These are phyloP conservation scores for Colletotrichum sp. DNA, from an alignment of 2,329 filamentous ascomycete species.

Conservation along the genomic window DNA sequence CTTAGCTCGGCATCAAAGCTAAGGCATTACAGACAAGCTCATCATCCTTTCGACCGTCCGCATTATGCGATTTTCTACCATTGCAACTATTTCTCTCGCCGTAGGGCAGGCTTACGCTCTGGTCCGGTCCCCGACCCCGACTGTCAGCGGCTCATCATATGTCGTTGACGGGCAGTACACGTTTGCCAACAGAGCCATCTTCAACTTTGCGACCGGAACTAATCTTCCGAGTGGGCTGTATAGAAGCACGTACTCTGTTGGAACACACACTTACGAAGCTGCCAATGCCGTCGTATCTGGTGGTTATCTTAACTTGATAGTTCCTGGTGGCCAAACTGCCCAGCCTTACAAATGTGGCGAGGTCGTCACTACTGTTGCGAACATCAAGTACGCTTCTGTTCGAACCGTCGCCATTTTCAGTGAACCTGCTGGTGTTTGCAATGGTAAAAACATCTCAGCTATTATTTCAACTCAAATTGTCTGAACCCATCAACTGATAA, in stretches of 20 bases:
- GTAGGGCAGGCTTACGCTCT: background rate
- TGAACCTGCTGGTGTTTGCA: conserved; percentile 33
- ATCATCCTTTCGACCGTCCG: background rate
- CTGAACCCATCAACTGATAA: background rate
- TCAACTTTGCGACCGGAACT: conserved; percentile 24
- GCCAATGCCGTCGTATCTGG: conserved; percentile 27
- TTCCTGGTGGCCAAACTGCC: conserved; percentile 28
- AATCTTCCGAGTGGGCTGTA: conserved; percentile 27
- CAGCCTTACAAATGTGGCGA: conserved; percentile 29
- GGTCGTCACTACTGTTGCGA: conserved; percentile 26
- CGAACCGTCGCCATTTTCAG: conserved; percentile 32
- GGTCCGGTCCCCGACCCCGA: background rate
- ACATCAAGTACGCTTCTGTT: conserved; percentile 35
- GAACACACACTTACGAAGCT: conserved; percentile 7
- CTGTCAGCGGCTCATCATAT: conserved; percentile 22
- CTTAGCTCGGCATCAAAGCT: background rate
- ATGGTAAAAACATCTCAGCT: conserved; percentile 24
- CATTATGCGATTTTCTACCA: background rate
- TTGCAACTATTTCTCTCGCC: background rate
- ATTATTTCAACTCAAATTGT: accelerated
- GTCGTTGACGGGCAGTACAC: conserved; percentile 21
- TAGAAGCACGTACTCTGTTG: conserved; percentile 26
- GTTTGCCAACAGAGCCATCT: conserved; percentile 28
- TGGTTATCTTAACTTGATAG: conserved; percentile 32
- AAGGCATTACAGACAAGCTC: background rate